A percentile compares a stretch with the other conserved stretches of the same genome.
Conservation (phyloP, 768 basidiomycete species). For the Boletus rubescentipes region DNA sequence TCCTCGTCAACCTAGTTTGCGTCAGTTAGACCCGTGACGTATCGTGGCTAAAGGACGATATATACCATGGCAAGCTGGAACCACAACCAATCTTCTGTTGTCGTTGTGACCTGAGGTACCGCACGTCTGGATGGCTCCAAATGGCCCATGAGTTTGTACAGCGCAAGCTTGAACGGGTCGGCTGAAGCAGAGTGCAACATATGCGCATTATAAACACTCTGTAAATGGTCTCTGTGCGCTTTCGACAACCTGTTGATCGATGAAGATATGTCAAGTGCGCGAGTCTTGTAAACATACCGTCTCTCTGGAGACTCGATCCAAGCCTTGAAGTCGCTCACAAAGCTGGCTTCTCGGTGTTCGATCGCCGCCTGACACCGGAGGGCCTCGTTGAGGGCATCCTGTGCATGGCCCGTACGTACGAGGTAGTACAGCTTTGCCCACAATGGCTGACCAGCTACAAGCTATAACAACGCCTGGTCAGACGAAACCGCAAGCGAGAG, state of each 20-base stretch:
- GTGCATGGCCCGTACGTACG: slow-evolving; percentile 77
- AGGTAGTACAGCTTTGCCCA: slow-evolving; percentile 97
- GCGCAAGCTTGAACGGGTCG: slow-evolving; percentile 94
- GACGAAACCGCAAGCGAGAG: not conserved
- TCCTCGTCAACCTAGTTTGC: slow-evolving; percentile 69
- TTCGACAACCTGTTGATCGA: slow-evolving; percentile 55
- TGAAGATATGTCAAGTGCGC: not conserved
- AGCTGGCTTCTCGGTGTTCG: slow-evolving; percentile 77
- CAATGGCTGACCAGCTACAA: slow-evolving; percentile 82
- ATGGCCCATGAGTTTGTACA: slow-evolving; percentile 95
- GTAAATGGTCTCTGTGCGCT: slow-evolving; percentile 76
- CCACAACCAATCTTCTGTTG: slow-evolving; percentile 99
- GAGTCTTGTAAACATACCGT: slow-evolving; percentile 45
- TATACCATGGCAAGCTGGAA: slow-evolving; percentile 85
- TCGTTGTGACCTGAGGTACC: slow-evolving; percentile 80
- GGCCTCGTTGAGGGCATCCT: slow-evolving; percentile 81
- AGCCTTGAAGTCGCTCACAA: slow-evolving; percentile 77
- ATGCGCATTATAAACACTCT: slow-evolving; percentile 78
- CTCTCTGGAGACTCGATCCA: slow-evolving; percentile 83
- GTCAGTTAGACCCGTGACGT: slow-evolving; percentile 5
- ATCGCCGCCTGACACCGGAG: slow-evolving; percentile 65
- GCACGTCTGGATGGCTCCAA: slow-evolving; percentile 80
- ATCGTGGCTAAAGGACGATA: not conserved
- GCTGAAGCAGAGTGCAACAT: slow-evolving; percentile 85
- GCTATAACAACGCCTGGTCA: slow-evolving; percentile 39